Evolutionary conservation across 192 early-diverging fungal species (phyloP), one percentile per base, ranked within the genome.

Genomic region (Entophlyctis luteolus): DNA sequence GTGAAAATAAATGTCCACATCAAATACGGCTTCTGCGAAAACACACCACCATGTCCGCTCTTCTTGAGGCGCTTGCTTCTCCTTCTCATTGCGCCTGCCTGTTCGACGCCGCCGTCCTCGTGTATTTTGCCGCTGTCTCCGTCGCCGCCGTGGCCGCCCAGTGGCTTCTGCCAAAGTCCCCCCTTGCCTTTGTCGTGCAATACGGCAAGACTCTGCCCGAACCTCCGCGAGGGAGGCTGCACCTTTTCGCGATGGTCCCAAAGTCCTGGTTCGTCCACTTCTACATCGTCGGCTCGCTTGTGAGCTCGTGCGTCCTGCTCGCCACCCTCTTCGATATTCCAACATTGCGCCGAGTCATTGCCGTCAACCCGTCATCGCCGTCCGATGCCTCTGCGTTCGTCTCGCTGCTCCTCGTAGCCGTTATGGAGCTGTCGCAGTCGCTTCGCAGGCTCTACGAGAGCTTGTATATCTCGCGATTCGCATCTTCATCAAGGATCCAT

Each of bases 191-290:
- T 42, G 10, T 42, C 39, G 39, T 42, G n/a, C 22, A 4, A n/a
- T 58, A 58, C 22, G 56, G 56, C 33, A 58, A 58, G 32, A 58
- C 56, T 4, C 20, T 58, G 27, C 28, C 22, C 10, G 18, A 23
- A 25, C 4, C 25, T 35, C 32, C 56, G 28, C 20, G 35, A 23
- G 8, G 8, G 35, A 14, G 16, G 4, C 34, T n/a, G n/a, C n/a
- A n/a, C 56, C 18, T 18, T 35, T 22, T 58, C 56, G 14, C 22
- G 35, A 58, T 34, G 22, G 25, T 34, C 5, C n/a, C 33, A 8
- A 25, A 54, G n/a, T 49, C 45, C 5, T 62, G n/a, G 59, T 77
- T 77, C 55, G 31, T 29, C 28, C 73, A 75, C 55, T 77, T 77
- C 47, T 77, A 77, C 69, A 25, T 55, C 1, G n/a, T 77, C 1